These are phyloP conservation scores for Psidium guajava DNA, from an alignment of 345 rosid species.

Conservation along the genomic window DNA sequence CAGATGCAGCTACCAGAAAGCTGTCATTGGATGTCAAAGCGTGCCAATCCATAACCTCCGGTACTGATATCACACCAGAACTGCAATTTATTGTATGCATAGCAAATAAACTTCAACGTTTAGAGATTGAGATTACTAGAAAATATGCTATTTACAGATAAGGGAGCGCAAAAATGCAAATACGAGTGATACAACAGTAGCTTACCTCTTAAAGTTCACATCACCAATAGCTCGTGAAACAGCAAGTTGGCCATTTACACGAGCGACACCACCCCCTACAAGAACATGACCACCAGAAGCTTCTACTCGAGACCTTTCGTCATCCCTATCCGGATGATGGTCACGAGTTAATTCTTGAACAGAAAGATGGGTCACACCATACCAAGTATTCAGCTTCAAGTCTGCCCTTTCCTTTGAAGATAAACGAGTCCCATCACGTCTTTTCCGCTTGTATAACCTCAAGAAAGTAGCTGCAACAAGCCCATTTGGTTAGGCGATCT, in stretches of 20 bases:
- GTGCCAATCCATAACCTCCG: conserved; percentile 85
- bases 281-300: conserved; percentile 85
- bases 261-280: conserved; percentile 66
- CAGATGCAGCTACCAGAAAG: conserved; percentile 87
- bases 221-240: conserved; percentile 92
- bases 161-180: not conserved
- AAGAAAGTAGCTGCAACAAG: conserved; percentile 54
- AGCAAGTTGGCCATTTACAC: conserved; percentile 86
- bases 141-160: not conserved
- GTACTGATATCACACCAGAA: conserved; percentile 81
- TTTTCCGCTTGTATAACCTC: conserved; percentile 58
- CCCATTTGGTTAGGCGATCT: conserved; percentile 2
- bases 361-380: conserved; percentile 39
- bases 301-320: conserved; percentile 81
- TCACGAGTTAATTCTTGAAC: conserved; percentile 75
- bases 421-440: conserved; percentile 37
- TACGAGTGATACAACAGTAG: not conserved
- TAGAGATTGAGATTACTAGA: not conserved
- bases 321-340: conserved; percentile 86
- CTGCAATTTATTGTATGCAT: conserved; percentile 15
- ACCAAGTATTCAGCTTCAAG: conserved; percentile 26
- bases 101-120: not conserved
- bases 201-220: conserved; percentile 47
- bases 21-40: conserved; percentile 59
- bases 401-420: conserved; percentile 26